Conservation (phyloP, 1,139 yeast genomes). For the Trichomonascaceae sp. region DNA sequence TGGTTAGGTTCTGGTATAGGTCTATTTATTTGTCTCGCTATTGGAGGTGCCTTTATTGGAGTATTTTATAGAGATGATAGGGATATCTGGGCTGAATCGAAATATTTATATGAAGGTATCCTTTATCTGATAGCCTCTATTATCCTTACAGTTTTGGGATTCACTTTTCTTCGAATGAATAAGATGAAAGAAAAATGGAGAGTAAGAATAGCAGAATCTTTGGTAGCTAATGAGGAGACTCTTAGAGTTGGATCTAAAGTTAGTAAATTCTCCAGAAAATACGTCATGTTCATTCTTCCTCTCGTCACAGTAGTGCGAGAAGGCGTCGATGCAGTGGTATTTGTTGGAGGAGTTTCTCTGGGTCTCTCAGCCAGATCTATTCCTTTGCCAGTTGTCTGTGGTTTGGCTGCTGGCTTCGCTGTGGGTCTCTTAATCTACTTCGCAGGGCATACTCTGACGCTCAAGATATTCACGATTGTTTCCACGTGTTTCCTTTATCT, state of each 20-base stretch:
- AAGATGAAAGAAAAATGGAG: conserved; percentile 88
- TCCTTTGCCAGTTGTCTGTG: conserved; percentile 78
- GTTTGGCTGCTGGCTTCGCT: conserved; percentile 60
- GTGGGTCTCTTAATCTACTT: conserved; percentile 67
- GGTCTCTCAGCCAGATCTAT: conserved; percentile 46
- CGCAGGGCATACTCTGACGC: conserved; percentile 60
- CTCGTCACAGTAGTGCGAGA: conserved; percentile 80
- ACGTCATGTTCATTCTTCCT: conserved; percentile 73
- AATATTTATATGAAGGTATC: conserved; percentile 86
- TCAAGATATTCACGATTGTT: conserved; percentile 71
- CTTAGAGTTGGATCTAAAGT: conserved; percentile 19
- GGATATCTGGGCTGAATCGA: conserved; percentile 78
- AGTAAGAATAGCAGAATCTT: conserved; percentile 51
- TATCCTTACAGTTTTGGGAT: conserved; percentile 84
- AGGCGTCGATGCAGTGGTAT: conserved; percentile 88
- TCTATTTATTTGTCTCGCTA: conserved; percentile 60
- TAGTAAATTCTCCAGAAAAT: conserved; percentile 42
- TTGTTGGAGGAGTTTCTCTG: conserved; percentile 80
- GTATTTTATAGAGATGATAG: conserved; percentile 72
- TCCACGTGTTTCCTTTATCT: conserved; percentile 80
- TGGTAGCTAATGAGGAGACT: conserved; percentile 32
- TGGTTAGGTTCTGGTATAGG: conserved; percentile 82
- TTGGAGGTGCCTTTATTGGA: conserved; percentile 70
- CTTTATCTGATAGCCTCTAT: conserved; percentile 75
- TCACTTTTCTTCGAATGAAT: conserved; percentile 76